A percentile compares a stretch with the other conserved stretches of the same genome.
These are phyloP conservation scores for Phaseolus coccineus DNA, from an alignment of 331 rosid genomes.

Conservation along the genomic window DNA sequence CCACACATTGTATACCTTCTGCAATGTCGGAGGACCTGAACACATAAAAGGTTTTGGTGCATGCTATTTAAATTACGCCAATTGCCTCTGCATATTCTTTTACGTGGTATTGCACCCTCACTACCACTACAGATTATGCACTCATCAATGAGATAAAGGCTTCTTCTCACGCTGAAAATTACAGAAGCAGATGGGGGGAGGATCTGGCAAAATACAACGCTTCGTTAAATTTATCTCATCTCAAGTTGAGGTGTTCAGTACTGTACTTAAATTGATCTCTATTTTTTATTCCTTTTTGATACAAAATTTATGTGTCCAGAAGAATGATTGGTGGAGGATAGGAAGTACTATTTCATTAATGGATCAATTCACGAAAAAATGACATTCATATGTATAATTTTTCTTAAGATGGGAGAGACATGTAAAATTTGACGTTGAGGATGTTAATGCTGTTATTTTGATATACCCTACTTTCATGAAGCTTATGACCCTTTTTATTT, in stretches of 20 bases:
- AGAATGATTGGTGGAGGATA: conserved; percentile 4
- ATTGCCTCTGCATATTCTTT: not conserved
- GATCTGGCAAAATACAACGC: not conserved
- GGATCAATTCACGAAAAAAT: not conserved
- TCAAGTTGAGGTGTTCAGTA: conserved; percentile 12
- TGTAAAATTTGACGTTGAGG: conserved; percentile 12
- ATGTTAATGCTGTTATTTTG: conserved; percentile 10
- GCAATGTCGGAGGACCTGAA: conserved; percentile 73
- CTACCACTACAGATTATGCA: not conserved
- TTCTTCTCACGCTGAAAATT: not conserved
- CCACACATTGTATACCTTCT: conserved; percentile 78
- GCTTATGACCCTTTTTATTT: not conserved
- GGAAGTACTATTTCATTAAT: conserved; percentile 14
- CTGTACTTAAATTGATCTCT: not conserved
- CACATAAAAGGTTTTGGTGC: conserved; percentile 37
- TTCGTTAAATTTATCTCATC: not conserved
- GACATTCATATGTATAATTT: conserved; percentile 1
- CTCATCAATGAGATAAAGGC: not conserved
- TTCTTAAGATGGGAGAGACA: conserved; percentile 23
- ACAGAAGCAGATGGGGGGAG: not conserved
- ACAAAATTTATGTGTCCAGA: not conserved
- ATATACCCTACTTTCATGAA: not conserved
- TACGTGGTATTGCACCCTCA: not conserved
- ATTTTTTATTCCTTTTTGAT: not conserved
- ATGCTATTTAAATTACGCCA: not conserved